Base-by-base conservation (phyloP, 2,329 filamentous ascomycete species). In the Paramyrothecium sp. region DNA sequence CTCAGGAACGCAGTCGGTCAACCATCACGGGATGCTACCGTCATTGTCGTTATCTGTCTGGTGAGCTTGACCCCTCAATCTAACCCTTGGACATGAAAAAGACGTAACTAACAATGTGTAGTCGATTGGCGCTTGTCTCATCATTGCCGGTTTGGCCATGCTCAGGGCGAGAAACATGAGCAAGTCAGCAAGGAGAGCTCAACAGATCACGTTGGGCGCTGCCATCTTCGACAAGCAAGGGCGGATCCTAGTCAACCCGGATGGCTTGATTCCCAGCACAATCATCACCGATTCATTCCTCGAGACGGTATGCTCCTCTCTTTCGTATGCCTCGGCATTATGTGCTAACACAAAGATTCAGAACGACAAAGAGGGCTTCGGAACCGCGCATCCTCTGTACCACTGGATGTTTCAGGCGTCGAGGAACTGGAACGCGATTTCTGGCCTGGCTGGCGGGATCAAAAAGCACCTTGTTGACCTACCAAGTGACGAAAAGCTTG, bases 401-500 rank as follows among this genome's bases (percentile, higher is more conserved):
- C 86, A 92, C 53, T 96, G 92, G 92, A 88, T 95, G 66, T 96
- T 90, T 68, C 85, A 90, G 56, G 90, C 91, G 3, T 91, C 90
- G 7, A 83, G 87, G 58, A 89, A 92, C 70, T 97, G 92, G 92
- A 69, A 75, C 8, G 82, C 85, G 46, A 81, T 96, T 23, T 80
- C 80, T 55, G 83, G 86, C 49, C 77, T 95, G 5, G 79, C 96
- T 22, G 83, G 84, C 7, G 83, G 83, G 47, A 96, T 96, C 89
- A 82, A 82, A 55, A 80, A 79, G 44, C 90, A 95, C 63, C 73
- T 96, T n/a, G 75, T 81, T 63, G 62, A 79, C 69, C 67, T 84
- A 60, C 72, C 79, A 7, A 20, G 12, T 20, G 11, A 19, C 10
- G 70, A 77, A 50, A 74, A 79, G 34, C 68, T 75, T 53, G 73